Evolutionary conservation across 1,284 basidiomycete genomes (phyloP), one percentile per base, ranked within the genome.

Genomic region (Nidula niveotomentosa): DNA sequence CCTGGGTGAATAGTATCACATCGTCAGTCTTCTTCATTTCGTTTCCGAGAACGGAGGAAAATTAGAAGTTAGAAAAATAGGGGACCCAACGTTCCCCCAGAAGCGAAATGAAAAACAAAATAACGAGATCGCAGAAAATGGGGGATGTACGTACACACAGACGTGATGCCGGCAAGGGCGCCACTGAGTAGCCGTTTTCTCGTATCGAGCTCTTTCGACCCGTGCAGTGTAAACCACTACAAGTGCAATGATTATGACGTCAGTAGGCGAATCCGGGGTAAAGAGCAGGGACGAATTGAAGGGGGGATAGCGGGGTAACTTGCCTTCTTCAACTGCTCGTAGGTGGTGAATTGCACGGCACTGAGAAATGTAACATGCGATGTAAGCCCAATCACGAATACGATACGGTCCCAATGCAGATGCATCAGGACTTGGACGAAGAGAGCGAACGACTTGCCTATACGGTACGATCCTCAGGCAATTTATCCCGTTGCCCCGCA

Each of bases 401-500:
- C 23, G 23, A 23, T 23, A 23, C 23, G 23, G 23, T 23, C 23
- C 23, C 23, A 23, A 23, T 23, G 23, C 23, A 53, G 57, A 48
- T n/a, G 34, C 37, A 41, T 12, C 10, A 47, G n/a, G 18, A 47
- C 45, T 13, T 48, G 37, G 36, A 9, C 35, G 37, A 34, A 44
- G 36, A 49, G 33, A 47, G 56, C 30, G 59, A 48, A 49, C 34
- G 54, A 64, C 74, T 60, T 61, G 82, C 82, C 80, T 86, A 63
- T 90, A 90, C 44, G 89, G 89, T 55, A 93, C 84, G 61, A 94
- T 94, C 53, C 95, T 84, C 60, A 97, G 69, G 70, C 95, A 96
- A 70, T 98, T 98, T 69, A 96, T 93, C 12, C 94, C 94, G 67
- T 91, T 92, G 12, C 90, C 90, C 61, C 94, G 82, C 94, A 97